Evolutionary conservation across 1,284 basidiomycete species (phyloP).

Genomic region (Apiotrichum sp.): DNA sequence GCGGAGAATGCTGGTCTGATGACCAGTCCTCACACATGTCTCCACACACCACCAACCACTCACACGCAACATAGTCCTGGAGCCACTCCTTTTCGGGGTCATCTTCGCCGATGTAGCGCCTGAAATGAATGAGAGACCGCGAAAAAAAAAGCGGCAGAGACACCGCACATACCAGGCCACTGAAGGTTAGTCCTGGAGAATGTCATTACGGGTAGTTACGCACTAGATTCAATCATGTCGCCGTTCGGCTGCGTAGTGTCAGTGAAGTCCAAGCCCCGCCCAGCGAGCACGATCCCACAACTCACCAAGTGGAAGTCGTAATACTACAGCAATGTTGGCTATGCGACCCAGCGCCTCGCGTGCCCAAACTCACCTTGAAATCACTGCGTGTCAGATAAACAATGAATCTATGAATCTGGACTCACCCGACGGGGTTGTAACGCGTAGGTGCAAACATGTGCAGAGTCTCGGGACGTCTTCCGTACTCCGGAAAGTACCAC

Average conservation of each 20-base stretch:
- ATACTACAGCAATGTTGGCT: constrained; percentile 14
- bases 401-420: neutral
- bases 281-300: constrained; percentile 5
- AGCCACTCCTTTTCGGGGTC: constrained; percentile 26
- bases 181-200: constrained; percentile 15
- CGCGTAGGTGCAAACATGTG: constrained; percentile 29
- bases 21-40: too few relatives aligned
- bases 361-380: constrained; percentile 7
- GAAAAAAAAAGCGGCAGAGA: too few relatives aligned
- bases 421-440: constrained; percentile 21
- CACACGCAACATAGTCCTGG: constrained; percentile 35
- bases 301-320: constrained; percentile 29
- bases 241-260: constrained; percentile 9
- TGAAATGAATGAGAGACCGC: constrained; percentile 1
- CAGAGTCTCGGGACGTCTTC: constrained; percentile 21
- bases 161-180: constrained; percentile 15
- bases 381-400: constrained; percentile 9
- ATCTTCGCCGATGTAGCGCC: constrained; percentile 27
- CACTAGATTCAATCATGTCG: constrained; percentile 12
- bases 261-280: too few relatives aligned
- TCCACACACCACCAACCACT: neutral
- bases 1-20: too few relatives aligned
- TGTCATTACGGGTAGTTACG: neutral
- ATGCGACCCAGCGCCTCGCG: too few relatives aligned
- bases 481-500: constrained; percentile 35